Conservation (phyloP, 192 early-diverging fungal genomes). For the Backusella tuberculispora region DNA sequence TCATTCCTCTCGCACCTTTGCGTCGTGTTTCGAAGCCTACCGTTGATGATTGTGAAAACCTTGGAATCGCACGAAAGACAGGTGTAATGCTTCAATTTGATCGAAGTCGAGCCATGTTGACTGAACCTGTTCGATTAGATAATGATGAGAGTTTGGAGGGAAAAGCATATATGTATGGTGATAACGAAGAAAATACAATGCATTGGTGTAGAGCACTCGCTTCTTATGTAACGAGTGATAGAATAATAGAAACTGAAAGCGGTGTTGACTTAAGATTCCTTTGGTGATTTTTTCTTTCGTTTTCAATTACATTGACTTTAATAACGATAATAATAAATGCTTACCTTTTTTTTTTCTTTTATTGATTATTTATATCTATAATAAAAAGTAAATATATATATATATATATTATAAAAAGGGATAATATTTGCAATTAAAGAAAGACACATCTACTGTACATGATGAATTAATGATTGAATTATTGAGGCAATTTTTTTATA, state of each 20-base stretch:
- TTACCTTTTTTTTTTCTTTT: not conserved
- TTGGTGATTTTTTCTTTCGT: constrained; percentile 14
- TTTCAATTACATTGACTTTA: not conserved
- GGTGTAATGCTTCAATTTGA: constrained; percentile 19
- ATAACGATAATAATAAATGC: not conserved
- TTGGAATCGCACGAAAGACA: constrained; percentile 12
- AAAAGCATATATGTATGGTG: constrained; percentile 17
- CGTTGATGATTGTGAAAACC: constrained; percentile 21
- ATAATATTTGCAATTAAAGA: not conserved
- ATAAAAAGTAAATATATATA: constrained; percentile 8
- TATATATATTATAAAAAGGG: not conserved
- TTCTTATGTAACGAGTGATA: not conserved
- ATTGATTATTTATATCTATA: constrained; percentile 1
- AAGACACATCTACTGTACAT: not conserved
- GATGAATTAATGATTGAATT: too few relatives aligned
- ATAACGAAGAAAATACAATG: constrained; percentile 15
- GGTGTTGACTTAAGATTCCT: constrained; percentile 21
- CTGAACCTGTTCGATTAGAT: constrained; percentile 8
- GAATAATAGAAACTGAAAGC: constrained; percentile 4
- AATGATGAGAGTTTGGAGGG: not conserved
- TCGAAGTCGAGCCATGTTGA: not conserved
- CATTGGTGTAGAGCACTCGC: constrained; percentile 17
- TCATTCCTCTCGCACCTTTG: not conserved
- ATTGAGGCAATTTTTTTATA: too few relatives aligned
- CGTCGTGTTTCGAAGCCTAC: constrained; percentile 9